Evolutionary conservation across 495 filamentous ascomycete species (phyloP).

Genomic region (Neurospora sp.): DNA sequence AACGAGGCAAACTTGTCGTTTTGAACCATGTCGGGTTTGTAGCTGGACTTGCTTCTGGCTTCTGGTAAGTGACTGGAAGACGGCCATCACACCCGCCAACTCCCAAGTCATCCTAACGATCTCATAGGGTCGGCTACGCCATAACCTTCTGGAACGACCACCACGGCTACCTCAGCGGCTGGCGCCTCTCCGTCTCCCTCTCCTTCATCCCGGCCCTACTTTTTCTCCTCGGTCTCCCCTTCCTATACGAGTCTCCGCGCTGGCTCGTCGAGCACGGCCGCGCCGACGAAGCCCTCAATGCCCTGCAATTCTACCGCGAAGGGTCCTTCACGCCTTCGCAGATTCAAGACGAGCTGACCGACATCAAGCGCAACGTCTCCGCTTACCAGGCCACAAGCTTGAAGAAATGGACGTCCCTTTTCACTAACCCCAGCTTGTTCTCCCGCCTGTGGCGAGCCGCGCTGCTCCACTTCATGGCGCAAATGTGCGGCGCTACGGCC

Average conservation of each 20-base stretch:
- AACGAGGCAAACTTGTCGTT: constrained; percentile 45
- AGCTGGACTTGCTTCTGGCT: constrained; percentile 38
- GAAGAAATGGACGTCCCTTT: constrained; percentile 26
- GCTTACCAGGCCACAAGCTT: constrained; percentile 17
- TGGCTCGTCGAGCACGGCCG: constrained; percentile 41
- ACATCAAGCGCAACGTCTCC: constrained; percentile 29
- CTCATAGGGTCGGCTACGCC: constrained; percentile 39
- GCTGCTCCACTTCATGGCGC: constrained; percentile 43
- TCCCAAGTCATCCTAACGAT: no score
- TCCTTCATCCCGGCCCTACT: constrained; percentile 35
- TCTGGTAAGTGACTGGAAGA: no score
- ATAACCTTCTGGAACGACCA: constrained; percentile 31
- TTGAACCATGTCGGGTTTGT: constrained; percentile 50
- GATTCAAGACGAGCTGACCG: constrained; percentile 25
- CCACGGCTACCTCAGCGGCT: constrained; percentile 25
- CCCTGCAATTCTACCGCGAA: constrained; percentile 36
- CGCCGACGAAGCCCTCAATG: constrained; percentile 23
- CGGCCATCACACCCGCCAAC: no score
- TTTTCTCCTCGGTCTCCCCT: constrained; percentile 36
- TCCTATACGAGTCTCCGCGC: constrained; percentile 41
- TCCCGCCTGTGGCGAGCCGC: constrained; percentile 36
- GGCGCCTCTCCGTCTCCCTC: constrained; percentile 37
- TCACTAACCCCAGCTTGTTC: constrained; percentile 29
- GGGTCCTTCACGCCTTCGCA: constrained; percentile 26
- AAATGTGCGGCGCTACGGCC: constrained; percentile 43